phyloP scores from a whole-genome alignment of 371 early-diverging fungal species.

The Mortierella sp. region DNA sequence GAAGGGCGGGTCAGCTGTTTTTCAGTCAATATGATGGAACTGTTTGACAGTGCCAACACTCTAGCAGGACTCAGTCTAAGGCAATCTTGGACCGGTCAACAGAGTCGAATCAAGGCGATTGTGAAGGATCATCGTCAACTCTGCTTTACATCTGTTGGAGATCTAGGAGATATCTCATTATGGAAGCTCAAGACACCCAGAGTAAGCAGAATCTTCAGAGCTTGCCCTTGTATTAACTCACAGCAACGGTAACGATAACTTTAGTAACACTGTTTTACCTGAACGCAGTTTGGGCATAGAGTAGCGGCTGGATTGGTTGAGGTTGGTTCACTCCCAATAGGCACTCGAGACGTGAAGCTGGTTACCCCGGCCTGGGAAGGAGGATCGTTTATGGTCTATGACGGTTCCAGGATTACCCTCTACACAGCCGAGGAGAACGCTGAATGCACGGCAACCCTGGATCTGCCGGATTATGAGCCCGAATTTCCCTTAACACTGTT shows the following conservation, averaged over 20 bases:
- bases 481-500: constrained; percentile 40
- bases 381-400: constrained; percentile 57
- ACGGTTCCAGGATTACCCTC: constrained; percentile 43
- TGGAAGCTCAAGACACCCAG: constrained; percentile 69
- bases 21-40: constrained; percentile 82
- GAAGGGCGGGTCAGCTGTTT: constrained; percentile 79
- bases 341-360: constrained; percentile 33
- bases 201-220: constrained; percentile 18
- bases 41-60: constrained; percentile 77
- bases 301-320: constrained; percentile 57
- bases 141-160: constrained; percentile 66
- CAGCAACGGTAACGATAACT: too few relatives aligned
- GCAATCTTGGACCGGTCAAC: constrained; percentile 82
- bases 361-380: constrained; percentile 59
- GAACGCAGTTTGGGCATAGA: constrained; percentile 48
- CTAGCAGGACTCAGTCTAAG: constrained; percentile 71
- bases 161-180: constrained; percentile 68
- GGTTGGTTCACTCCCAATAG: constrained; percentile 46
- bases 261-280: neutral
- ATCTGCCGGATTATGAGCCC: constrained; percentile 55
- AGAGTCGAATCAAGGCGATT: constrained; percentile 64
- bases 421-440: constrained; percentile 41
- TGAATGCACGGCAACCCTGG: constrained; percentile 32
- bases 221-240: too few relatives aligned
- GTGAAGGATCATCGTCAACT: constrained; percentile 58